A percentile compares a stretch with the other conserved stretches of the same genome.
Conservation (phyloP, 2,329 filamentous ascomycete species). For the Claviceps purpurea region DNA sequence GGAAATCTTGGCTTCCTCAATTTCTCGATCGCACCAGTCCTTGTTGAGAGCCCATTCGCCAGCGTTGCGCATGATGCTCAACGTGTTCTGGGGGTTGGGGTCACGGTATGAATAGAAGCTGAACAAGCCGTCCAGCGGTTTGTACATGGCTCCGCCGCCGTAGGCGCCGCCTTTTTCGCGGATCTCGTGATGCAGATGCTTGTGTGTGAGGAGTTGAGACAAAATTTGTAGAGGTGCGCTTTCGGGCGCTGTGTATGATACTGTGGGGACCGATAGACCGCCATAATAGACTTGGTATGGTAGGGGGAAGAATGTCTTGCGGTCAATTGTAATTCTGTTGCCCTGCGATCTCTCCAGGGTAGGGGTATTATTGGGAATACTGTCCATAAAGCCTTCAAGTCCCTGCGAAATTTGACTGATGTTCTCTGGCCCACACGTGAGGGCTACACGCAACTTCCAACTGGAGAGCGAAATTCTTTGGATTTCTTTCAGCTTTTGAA, state of each 20-base stretch:
- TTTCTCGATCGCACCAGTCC: conserved; percentile 67
- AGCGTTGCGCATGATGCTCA: conserved; percentile 71
- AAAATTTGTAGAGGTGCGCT: conserved; percentile 78
- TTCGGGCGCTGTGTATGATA: conserved; percentile 63
- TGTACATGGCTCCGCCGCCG: conserved; percentile 77
- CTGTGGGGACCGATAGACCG: conserved; percentile 66
- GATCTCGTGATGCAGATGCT: conserved; percentile 93
- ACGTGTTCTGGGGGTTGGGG: conserved; percentile 80
- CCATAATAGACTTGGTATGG: conserved; percentile 98
- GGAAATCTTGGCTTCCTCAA: conserved; percentile 92
- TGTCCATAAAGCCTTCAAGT: conserved; percentile 54
- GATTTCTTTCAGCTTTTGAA: conserved; percentile 73
- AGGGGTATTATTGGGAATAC: conserved; percentile 18
- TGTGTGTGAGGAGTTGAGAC: conserved; percentile 85
- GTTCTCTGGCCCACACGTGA: conserved; percentile 75
- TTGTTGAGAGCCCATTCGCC: conserved; percentile 74
- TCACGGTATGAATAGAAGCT: conserved; percentile 96
- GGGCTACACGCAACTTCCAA: conserved; percentile 58
- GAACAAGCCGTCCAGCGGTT: conserved; percentile 70
- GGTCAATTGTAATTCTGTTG: conserved; percentile 31
- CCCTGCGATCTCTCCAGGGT: conserved; percentile 23
- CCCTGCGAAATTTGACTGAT: conserved; percentile 55
- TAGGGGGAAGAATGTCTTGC: conserved; percentile 80
- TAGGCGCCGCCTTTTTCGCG: conserved; percentile 96
- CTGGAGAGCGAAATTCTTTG: conserved; percentile 64